Evolutionary conservation across 1,139 yeast species (phyloP).

Genomic region (Saccharomyces pastorianus): DNA sequence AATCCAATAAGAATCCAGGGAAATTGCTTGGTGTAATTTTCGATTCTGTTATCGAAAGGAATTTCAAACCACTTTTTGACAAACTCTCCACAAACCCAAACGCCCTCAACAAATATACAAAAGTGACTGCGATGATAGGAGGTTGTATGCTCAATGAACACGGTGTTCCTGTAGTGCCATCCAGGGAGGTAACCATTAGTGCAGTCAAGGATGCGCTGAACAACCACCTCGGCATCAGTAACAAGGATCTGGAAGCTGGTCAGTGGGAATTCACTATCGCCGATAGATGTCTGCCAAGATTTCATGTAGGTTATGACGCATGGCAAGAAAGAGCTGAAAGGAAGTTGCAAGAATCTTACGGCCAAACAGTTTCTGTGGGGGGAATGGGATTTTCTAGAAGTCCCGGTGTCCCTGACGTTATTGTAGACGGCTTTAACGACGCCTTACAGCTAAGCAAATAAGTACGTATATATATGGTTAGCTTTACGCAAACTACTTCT

Average conservation of each 20-base stretch:
- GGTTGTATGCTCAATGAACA: slow-evolving; percentile 51
- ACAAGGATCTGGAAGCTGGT: slow-evolving; percentile 33
- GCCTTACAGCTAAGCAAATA: slow-evolving; percentile 32
- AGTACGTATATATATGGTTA: not conserved
- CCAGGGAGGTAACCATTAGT: slow-evolving; percentile 37
- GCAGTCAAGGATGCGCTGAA: slow-evolving; percentile 42
- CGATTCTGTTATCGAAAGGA: slow-evolving; percentile 71
- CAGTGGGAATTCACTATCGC: slow-evolving; percentile 28
- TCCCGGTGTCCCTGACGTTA: slow-evolving; percentile 86
- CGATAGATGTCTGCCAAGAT: slow-evolving; percentile 70
- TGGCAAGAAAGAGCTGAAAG: slow-evolving; percentile 37
- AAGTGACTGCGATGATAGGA: slow-evolving; percentile 84
- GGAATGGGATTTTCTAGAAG: slow-evolving; percentile 83
- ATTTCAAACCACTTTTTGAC: slow-evolving; percentile 32
- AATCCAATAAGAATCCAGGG: slow-evolving; percentile 44
- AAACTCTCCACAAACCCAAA: slow-evolving; percentile 14
- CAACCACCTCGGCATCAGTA: slow-evolving; percentile 43
- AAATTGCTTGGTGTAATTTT: slow-evolving; percentile 77
- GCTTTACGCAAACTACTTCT: not conserved
- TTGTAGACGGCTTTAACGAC: slow-evolving; percentile 51
- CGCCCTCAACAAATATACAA: slow-evolving; percentile 42
- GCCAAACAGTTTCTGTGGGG: slow-evolving; percentile 49
- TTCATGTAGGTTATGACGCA: slow-evolving; percentile 59
- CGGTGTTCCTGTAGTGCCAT: slow-evolving; percentile 33
- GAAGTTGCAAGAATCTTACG: slow-evolving; percentile 33